phyloP scores from a whole-genome alignment of 306 rosid species.

The Macrotyloma uniflorum region DNA sequence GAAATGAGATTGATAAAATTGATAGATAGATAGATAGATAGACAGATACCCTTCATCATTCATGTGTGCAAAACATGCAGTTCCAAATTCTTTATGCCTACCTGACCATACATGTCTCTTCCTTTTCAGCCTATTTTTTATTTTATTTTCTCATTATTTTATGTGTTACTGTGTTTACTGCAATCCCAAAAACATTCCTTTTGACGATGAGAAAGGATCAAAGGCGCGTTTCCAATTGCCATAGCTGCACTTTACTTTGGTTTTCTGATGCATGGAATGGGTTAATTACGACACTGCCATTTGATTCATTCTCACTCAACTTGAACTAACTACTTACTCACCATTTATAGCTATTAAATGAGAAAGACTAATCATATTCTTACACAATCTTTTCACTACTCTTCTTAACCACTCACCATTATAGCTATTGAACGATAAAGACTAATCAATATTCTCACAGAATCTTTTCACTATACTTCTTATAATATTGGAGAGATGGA shows the following conservation, averaged over 20 bases:
- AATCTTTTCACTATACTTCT: background rate
- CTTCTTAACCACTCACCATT: background rate
- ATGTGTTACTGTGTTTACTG: background rate
- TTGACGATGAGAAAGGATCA: slow-evolving; percentile 35
- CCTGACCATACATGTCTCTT: slow-evolving; percentile 32
- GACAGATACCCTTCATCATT: background rate
- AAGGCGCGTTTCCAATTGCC: slow-evolving; percentile 18
- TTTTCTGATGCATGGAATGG: background rate
- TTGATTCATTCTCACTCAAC: background rate
- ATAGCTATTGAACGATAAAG: background rate
- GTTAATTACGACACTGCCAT: slow-evolving; percentile 34
- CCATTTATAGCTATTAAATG: slow-evolving; percentile 13
- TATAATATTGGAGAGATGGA: background rate
- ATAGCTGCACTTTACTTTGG: background rate
- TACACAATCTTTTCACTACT: background rate
- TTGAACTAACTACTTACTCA: background rate
- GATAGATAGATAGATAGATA: background rate
- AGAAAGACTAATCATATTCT: background rate
- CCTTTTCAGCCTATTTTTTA: slow-evolving; percentile 18
- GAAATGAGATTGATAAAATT: background rate
- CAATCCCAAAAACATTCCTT: slow-evolving; percentile 43
- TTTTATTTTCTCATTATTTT: slow-evolving; percentile 7
- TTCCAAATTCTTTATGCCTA: slow-evolving; percentile 29
- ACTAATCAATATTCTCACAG: background rate
- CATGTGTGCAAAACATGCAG: slow-evolving; percentile 24